Conservation (phyloP, 2,329 filamentous ascomycete genomes). For the Fusarium sp. region DNA sequence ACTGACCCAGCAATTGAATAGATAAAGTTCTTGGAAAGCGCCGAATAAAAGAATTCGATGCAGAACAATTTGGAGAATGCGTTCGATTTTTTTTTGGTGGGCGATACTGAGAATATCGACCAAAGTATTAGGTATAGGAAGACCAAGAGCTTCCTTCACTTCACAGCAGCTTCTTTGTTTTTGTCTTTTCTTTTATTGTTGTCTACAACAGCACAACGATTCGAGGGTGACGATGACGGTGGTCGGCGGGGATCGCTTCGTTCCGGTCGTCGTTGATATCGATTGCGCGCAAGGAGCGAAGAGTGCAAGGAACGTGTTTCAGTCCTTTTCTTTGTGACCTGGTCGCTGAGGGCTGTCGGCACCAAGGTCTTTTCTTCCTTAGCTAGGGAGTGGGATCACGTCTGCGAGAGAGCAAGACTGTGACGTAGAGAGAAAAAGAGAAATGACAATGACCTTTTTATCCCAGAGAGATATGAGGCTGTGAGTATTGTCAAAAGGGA, state of each 20-base stretch:
- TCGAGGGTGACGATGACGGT: constrained; percentile 50
- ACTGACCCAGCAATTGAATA: constrained; percentile 48
- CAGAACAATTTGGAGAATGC: constrained; percentile 29
- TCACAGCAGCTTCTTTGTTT: constrained; percentile 47
- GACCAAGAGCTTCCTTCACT: constrained; percentile 44
- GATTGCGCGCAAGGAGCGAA: constrained; percentile 51
- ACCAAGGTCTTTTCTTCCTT: constrained; percentile 41
- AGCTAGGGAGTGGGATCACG: constrained; percentile 42
- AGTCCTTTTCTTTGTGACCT: constrained; percentile 52
- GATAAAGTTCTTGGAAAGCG: constrained; percentile 36
- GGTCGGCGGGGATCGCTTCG: constrained; percentile 50
- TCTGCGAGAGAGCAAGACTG: constrained; percentile 25
- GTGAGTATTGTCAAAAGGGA: constrained; percentile 38
- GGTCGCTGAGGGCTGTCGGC: constrained; percentile 46
- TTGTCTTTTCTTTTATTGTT: constrained; percentile 46
- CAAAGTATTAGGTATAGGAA: constrained; percentile 36
- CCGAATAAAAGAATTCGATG: constrained; percentile 37
- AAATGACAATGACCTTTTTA: constrained; percentile 10
- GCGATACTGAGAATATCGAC: constrained; percentile 23
- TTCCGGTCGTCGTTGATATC: constrained; percentile 52
- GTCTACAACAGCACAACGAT: constrained; percentile 54
- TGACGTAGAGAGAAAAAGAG: constrained; percentile 31
- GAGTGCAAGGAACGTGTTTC: constrained; percentile 56
- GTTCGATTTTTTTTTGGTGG: constrained; percentile 8
- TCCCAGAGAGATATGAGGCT: constrained; percentile 31